phyloP scores from a whole-genome alignment of 805 yeast genomes.

The Ogataea salicorniae region DNA sequence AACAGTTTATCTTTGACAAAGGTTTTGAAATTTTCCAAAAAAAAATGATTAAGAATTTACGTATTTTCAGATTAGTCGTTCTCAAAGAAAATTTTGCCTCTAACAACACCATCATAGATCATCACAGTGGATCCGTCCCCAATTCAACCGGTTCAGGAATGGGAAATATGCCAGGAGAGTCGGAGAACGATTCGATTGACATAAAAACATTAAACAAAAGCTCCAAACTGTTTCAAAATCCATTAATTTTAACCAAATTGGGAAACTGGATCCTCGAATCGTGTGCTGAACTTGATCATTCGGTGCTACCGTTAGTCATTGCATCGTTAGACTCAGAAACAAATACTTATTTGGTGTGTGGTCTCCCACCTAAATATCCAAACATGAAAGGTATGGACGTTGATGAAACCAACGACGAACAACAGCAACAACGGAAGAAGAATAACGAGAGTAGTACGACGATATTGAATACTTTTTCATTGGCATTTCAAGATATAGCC shows the following conservation, averaged over 20 bases:
- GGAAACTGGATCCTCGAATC: constrained; percentile 92
- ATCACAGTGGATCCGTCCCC: not conserved
- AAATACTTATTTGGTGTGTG: constrained; percentile 81
- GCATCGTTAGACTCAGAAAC: constrained; percentile 73
- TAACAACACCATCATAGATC: constrained; percentile 9
- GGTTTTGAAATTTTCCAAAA: constrained; percentile 89
- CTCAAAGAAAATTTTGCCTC: constrained; percentile 58
- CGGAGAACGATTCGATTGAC: constrained; percentile 27
- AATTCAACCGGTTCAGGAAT: not conserved
- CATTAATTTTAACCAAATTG: constrained; percentile 73
- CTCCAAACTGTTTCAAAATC: constrained; percentile 72
- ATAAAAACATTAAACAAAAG: constrained; percentile 49
- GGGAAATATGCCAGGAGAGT: constrained; percentile 5
- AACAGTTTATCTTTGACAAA: constrained; percentile 76
- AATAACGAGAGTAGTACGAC: constrained; percentile 33
- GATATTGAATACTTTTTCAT: constrained; percentile 74
- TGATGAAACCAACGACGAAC: constrained; percentile 11
- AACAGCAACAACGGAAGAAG: not conserved
- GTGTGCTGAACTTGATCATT: constrained; percentile 71
- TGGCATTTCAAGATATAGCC: constrained; percentile 88
- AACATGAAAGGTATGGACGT: constrained; percentile 31
- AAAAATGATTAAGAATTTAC: constrained; percentile 68
- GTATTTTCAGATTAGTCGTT: constrained; percentile 81
- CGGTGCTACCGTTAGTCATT: constrained; percentile 72
- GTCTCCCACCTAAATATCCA: constrained; percentile 80